A percentile compares a stretch with the other conserved stretches of the same genome.
Conservation (phyloP, 495 filamentous ascomycete genomes). For the Copromyces sp. region DNA sequence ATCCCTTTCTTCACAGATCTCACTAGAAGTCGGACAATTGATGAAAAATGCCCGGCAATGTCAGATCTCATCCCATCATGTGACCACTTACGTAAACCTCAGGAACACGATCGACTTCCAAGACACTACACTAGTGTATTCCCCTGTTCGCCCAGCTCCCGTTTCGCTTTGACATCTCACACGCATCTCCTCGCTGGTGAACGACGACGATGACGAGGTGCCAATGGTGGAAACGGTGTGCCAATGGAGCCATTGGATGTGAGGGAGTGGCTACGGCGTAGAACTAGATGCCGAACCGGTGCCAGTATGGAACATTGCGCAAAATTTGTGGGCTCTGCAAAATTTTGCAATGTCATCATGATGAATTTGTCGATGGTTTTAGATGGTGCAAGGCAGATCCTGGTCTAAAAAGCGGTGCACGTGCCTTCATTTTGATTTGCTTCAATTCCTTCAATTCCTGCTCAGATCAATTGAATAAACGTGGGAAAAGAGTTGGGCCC, state of each 20-base stretch:
- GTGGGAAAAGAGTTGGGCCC: background rate
- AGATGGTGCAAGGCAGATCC: background rate
- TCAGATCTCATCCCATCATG: background rate
- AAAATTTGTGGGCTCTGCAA: background rate
- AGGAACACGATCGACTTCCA: background rate
- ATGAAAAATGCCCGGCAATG: background rate
- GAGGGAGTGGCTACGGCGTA: background rate
- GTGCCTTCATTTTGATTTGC: background rate
- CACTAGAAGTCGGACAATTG: background rate
- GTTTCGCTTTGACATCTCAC: background rate
- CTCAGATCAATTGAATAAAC: background rate
- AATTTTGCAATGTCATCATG: background rate
- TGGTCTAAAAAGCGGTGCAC: background rate
- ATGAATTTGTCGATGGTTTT: background rate
- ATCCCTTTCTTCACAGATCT: background rate
- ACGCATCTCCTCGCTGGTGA: background rate
- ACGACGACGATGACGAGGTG: background rate
- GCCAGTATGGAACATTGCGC: background rate
- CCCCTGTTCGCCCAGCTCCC: background rate
- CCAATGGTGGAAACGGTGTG: background rate
- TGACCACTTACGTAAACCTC: background rate
- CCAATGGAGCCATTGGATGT: background rate
- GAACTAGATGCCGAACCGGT: background rate
- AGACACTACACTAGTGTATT: background rate
- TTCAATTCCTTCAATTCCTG: background rate